Evolutionary conservation across 2,329 filamentous ascomycete species (phyloP), one percentile per base, ranked within the genome.

Genomic region (Tolypocladium tundrense): DNA sequence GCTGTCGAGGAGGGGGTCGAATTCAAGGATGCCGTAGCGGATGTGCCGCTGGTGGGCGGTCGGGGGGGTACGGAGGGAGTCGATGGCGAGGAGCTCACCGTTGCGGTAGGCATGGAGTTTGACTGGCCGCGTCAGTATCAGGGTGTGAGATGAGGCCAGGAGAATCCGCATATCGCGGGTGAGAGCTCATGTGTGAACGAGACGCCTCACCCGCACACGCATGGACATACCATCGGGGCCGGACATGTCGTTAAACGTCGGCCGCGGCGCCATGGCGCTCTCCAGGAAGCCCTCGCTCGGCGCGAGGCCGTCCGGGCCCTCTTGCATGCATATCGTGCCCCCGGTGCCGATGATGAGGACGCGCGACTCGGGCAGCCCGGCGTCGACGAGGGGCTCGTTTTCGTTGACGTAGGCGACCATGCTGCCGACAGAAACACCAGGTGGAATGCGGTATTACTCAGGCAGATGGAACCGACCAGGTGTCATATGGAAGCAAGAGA

Each of bases 261-360:
- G 89, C 39, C 90, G 81, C 10, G 88, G 88, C 4, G 88, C 87
- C 78, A 97, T 87, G 66, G 90, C 91, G 63, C 85, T 85, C 66
- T 94, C 83, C 51, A 96, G 78, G 69, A 97, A 96, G 4, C 88
- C 88, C 65, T 84, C 78, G 58, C 89, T 88, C 7, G 92, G 92
- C 41, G 94, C 80, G 57, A 96, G 84, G 1, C 92, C 92, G 63
- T 91, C 84, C 10, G 83, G 81, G 11, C 90, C 91, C 57, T 86
- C 87, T 68, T 88, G 85, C 92, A 97, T 96, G 75, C 91, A 96
- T 67, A 96, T 96, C 8, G 88, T 91, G 51, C 88, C 88, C 60
- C 90, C 91, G 14, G 92, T 96, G 77, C 95, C 93, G 72, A 96
- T 90, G 67, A 96, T 88, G 63, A 97, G 79, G 14, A 97, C 88